Conservation (phyloP, 257 asterid species). For the Rhazya stricta region DNA sequence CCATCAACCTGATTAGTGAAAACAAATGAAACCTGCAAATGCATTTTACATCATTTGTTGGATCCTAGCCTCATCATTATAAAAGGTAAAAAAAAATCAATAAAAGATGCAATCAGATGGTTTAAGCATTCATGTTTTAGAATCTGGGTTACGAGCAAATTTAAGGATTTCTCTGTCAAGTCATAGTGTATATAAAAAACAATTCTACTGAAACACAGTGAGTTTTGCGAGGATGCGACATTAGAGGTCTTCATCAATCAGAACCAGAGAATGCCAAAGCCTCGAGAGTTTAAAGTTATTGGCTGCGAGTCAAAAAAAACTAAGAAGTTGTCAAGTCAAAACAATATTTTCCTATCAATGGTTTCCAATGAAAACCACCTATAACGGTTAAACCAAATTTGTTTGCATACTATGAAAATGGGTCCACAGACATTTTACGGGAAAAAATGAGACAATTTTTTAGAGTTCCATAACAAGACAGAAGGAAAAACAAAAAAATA, state of each 20-base stretch:
- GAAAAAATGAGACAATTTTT: neutral
- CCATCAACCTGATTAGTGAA: constrained; percentile 89
- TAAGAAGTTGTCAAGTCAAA: neutral
- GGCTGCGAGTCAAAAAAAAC: neutral
- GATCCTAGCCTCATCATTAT: constrained; percentile 2
- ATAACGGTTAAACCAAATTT: neutral
- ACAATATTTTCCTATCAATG: neutral
- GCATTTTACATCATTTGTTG: neutral
- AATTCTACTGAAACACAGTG: neutral
- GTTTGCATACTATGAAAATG: neutral
- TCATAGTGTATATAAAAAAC: neutral
- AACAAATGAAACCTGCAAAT: constrained; percentile 82
- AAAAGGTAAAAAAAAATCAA: neutral
- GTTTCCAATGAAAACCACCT: neutral
- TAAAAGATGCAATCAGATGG: neutral
- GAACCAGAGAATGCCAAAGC: neutral
- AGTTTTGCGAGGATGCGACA: neutral
- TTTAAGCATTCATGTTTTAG: neutral
- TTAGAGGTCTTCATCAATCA: neutral
- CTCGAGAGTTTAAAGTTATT: neutral
- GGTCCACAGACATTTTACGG: neutral
- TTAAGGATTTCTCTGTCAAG: neutral
- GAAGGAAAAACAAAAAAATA: neutral
- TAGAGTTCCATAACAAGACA: neutral
- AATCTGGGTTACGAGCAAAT: neutral